A percentile compares a stretch with the other conserved stretches of the same genome.
Evolutionary conservation across 148 eudicot species (phyloP).

Genomic region (Nyssa sinensis): DNA sequence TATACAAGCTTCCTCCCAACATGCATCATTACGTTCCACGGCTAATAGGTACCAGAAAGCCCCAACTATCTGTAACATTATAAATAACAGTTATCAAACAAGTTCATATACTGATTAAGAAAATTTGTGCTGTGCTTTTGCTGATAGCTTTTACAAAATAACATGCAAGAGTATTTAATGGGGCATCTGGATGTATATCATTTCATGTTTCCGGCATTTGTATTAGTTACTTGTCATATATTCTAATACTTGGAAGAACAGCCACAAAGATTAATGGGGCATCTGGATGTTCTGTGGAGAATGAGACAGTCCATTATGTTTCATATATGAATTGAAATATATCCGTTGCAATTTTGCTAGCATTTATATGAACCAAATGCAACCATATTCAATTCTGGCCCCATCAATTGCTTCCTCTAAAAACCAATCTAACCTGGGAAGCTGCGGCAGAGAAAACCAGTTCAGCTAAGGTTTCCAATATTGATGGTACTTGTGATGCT

Average conservation of each 20-base stretch:
- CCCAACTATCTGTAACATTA: slow-evolving; percentile 47
- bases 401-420: too few relatives aligned
- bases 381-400: too few relatives aligned
- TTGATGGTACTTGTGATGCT: too few relatives aligned
- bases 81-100: neutral
- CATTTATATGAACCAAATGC: neutral
- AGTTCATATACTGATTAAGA: neutral
- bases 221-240: neutral
- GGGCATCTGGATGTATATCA: neutral
- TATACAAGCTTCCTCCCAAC: slow-evolving; percentile 52
- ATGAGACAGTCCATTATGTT: neutral
- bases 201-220: neutral
- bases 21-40: slow-evolving; percentile 50
- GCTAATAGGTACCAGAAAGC: slow-evolving; percentile 71
- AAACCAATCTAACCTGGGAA: too few relatives aligned
- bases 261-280: neutral
- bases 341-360: neutral
- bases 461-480: too few relatives aligned
- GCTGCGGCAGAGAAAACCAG: too few relatives aligned
- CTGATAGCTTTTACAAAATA: neutral
- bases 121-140: neutral
- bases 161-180: neutral
- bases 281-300: neutral
- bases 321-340: neutral
- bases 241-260: neutral